Percentiles rank a stretch among this genome's conserved stretches.
Conservation (phyloP, 306 rosid species). For the Quillaja saponaria region DNA sequence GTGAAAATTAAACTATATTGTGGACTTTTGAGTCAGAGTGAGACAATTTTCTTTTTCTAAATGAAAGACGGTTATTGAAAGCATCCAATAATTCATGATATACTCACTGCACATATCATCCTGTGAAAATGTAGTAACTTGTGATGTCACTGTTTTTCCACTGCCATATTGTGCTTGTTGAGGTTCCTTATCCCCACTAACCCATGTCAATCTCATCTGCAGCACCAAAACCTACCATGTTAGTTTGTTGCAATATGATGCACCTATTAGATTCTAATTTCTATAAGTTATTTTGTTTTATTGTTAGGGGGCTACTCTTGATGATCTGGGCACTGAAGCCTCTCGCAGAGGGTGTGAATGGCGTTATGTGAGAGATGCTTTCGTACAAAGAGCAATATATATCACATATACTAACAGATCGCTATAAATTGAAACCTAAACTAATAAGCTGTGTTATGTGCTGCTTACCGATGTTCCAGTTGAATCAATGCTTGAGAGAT, state of each 20-base stretch:
- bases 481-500: slow-evolving; percentile 69
- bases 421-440: too few species aligned
- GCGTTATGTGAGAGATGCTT: too few species aligned
- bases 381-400: too few species aligned
- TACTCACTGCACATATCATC: slow-evolving; percentile 78
- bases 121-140: slow-evolving; percentile 66
- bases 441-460: too few species aligned
- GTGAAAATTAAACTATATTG: not conserved
- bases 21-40: too few species aligned
- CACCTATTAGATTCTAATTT: not conserved
- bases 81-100: not conserved
- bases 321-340: too few species aligned
- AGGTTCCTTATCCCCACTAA: slow-evolving; percentile 71
- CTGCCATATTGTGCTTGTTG: slow-evolving; percentile 64
- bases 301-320: too few species aligned
- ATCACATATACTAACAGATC: too few species aligned
- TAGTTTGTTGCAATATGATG: not conserved
- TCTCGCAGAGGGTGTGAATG: too few species aligned
- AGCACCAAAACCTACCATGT: slow-evolving; percentile 3
- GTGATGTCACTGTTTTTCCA: slow-evolving; percentile 55
- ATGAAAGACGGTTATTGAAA: too few species aligned
- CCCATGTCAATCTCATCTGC: slow-evolving; percentile 90
- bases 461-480: slow-evolving; percentile 55
- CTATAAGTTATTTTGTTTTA: too few species aligned
- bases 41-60: not conserved